Evolutionary conservation across 2,329 filamentous ascomycete species (phyloP), one percentile per base, ranked within the genome.

Genomic region (Fusarium sterilihyphosum): DNA sequence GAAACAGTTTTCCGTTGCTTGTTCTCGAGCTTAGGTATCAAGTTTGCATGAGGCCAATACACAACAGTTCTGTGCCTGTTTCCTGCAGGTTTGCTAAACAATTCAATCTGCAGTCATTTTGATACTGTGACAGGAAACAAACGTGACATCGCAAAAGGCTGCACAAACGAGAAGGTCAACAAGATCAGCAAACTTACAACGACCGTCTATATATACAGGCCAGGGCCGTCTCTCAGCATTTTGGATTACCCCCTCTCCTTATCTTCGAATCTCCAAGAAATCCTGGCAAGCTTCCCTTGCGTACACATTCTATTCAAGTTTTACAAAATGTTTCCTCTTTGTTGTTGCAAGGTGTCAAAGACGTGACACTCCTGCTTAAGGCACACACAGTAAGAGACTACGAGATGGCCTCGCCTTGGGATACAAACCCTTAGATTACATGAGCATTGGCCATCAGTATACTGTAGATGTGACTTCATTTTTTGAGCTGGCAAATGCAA

Each of bases 381-480:
- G 17, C 17, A 24, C 31, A 24, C n/a, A 24, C 31, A 35, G 9
- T 10, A 20, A 52, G 17, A 24, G 12, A 6, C 31, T 9, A 4
- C n/a, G 2, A 35, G 3, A 16, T 24, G 8, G 31, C n/a, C 17
- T 52, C 12, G 3, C 13, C 31, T 35, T 20, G 49, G 49, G 7
- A 20, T 24, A 6, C 6, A 35, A 24, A 24, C 12, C 4, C 5
- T 8, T 18, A 33, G 3, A 3, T 0, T 10, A 20, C 49, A 35
- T 24, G 17, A 52, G 8, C 11, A 18, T 33, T 6, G 4, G 16
- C 8, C 12, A 8, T 2, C 4, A 0, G 17, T 35, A 20, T 24
- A 35, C 9, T 1, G 24, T 35, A 20, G 31, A 0, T n/a, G n/a
- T n/a, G n/a, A 10, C 6, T 20, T 52, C 35, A n/a, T 13, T 11